Percentiles rank a stretch among this genome's conserved stretches.
phyloP scores from a whole-genome alignment of 2,329 filamentous ascomycete genomes.

The Neopestalotiopsis sp. region DNA sequence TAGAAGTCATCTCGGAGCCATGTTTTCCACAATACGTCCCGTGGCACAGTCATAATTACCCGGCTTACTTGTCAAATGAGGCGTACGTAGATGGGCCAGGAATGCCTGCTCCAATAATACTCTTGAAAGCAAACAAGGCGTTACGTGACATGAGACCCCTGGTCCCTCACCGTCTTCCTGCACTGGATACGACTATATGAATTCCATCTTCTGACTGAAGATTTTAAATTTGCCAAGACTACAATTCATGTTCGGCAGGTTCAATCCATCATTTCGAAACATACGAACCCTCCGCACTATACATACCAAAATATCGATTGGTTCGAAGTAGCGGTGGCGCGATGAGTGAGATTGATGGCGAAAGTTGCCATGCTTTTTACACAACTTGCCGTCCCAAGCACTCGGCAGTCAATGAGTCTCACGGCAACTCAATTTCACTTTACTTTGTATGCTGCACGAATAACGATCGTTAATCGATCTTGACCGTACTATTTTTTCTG shows the following conservation, averaged over 20 bases:
- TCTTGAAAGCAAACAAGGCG: not conserved
- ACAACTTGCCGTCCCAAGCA: not conserved
- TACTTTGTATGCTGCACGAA: not conserved
- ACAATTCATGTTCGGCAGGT: not conserved
- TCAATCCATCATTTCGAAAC: not conserved
- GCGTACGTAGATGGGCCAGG: not conserved
- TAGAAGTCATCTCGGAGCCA: not conserved
- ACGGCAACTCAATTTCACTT: not conserved
- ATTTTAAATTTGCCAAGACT: no score
- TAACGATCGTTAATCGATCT: no score
- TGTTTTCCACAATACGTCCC: not conserved
- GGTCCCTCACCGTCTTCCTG: no score
- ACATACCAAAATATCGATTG: not conserved
- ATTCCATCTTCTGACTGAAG: no score
- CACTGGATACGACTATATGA: no score
- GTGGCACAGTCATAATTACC: not conserved
- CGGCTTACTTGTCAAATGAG: not conserved
- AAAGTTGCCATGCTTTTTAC: not conserved
- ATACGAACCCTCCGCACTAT: not conserved
- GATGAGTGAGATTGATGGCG: not conserved
- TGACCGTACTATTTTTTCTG: no score
- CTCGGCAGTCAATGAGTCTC: not conserved
- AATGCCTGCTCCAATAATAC: not conserved
- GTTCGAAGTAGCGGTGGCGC: not conserved
- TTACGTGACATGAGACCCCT: slow-evolving; percentile 9